These are phyloP conservation scores for Phytophthora europaea DNA, from an alignment of 352 stramenopile species.

Conservation along the genomic window DNA sequence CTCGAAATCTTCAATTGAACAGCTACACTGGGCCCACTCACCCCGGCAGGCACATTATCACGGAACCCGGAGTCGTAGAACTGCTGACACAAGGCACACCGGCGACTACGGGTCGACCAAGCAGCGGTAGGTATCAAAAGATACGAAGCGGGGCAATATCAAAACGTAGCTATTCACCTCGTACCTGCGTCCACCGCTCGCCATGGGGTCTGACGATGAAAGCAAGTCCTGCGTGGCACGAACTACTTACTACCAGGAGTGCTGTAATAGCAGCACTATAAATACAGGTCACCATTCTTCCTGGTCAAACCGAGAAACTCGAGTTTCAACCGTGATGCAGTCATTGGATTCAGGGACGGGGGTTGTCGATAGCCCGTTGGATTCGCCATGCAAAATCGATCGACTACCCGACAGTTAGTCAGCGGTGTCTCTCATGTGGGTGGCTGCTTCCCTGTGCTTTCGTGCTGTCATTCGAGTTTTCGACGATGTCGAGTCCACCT, in stretches of 20 bases:
- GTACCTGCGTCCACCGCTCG: conserved; percentile 23
- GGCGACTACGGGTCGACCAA: conserved; percentile 26
- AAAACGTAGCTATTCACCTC: not conserved
- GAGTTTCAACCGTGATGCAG: not conserved
- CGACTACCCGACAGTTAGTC: conserved; percentile 2
- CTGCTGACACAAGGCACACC: conserved; percentile 62
- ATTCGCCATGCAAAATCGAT: not conserved
- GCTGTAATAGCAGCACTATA: not conserved
- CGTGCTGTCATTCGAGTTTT: conserved; percentile 4
- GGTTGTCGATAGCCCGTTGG: not conserved
- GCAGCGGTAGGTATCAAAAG: not conserved
- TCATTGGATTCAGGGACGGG: conserved; percentile 9
- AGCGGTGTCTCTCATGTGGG: conserved; percentile 18
- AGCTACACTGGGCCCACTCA: conserved; percentile 21
- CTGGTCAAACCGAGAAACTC: too few relatives aligned
- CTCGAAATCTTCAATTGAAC: conserved; percentile 6
- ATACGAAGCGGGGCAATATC: not conserved
- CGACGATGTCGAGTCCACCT: not conserved
- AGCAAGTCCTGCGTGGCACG: not conserved
- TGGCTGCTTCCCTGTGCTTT: not conserved
- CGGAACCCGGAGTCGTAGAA: conserved; percentile 56
- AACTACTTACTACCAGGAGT: not conserved
- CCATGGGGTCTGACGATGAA: conserved; percentile 2
- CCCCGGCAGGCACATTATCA: conserved; percentile 59
- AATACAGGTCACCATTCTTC: conserved; percentile 4